Base-by-base conservation (phyloP, 306 rosid genomes). In the Carpinus fangiana region DNA sequence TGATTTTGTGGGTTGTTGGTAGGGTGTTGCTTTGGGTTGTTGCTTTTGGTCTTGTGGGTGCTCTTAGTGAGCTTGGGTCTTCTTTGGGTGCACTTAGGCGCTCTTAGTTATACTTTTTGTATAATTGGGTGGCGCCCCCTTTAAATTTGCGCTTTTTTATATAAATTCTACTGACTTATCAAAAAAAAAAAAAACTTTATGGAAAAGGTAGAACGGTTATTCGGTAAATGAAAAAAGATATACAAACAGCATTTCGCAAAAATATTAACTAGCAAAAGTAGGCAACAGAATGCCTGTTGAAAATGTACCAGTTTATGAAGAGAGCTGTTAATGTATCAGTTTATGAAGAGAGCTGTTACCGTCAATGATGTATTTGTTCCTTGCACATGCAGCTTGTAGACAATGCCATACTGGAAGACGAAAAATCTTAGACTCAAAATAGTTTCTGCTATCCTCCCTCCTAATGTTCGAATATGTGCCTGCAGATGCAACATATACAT, bases 321-420 rank as follows among this genome's bases (percentile, higher is more conserved):
- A 72, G 51, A 79, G 48, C 62, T 12, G 34, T 57, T 92, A 94
- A 73, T 23, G 51, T 20, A 50, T 73, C 12, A n/a, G 54, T 50
- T 67, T 43, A 73, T 54, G 21, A 62, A 81, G 57, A 72, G 51
- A 79, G 48, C 62, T 12, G 34, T 57, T 92, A 94, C 98, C 95
- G 92, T 82, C 87, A 94, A 81, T 80, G 98, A 92, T 73, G 92
- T 91, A 82, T 86, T 55, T 7, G 79, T 38, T 81, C 90, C 87
- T 82, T 88, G 83, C 76, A 92, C 70, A 31, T 90, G 2, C 73
- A 95, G 93, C 85, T 90, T 90, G 89, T 95, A 95, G 17, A 95
- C 93, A 82, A 95, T 86, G 52, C 98, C 98, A 84, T 92, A 95
- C 70, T 95, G 98, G 85, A 92, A 95, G 77, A 95, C 87, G 75